phyloP scores from a whole-genome alignment of 1,284 basidiomycete genomes.

The Coriolopsis trogii region DNA sequence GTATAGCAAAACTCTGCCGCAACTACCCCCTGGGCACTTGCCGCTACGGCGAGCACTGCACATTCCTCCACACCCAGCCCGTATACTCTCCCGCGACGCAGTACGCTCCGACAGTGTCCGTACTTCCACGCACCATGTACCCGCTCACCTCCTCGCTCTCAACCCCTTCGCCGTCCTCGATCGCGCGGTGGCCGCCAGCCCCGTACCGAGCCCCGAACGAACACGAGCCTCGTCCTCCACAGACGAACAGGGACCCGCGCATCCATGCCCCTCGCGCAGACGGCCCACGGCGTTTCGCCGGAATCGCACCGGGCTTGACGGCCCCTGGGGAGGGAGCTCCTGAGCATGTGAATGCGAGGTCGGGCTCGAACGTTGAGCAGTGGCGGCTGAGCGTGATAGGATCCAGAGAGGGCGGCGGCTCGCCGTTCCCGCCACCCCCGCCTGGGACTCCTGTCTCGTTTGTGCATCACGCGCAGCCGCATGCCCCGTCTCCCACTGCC shows the following conservation, averaged over 20 bases:
- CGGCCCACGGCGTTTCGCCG: not conserved
- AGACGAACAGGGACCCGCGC: conserved; percentile 1
- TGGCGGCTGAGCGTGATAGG: too few relatives aligned
- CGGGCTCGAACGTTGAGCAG: conserved; percentile 10
- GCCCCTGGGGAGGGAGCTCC: too few relatives aligned
- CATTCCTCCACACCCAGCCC: conserved; percentile 27
- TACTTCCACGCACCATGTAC: conserved; percentile 7
- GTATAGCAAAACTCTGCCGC: conserved; percentile 32
- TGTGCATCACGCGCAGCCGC: not conserved
- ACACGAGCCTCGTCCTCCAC: conserved; percentile 1
- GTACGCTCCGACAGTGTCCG: conserved; percentile 3
- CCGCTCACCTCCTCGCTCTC: not conserved
- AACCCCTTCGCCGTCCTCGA: not conserved
- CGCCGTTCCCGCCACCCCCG: conserved; percentile 15
- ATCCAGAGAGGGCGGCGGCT: not conserved
- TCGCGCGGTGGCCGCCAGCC: not conserved
- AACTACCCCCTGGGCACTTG: conserved; percentile 33
- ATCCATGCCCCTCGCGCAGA: conserved; percentile 3
- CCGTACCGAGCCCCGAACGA: not conserved
- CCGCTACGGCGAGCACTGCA: conserved; percentile 31
- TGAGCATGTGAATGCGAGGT: not conserved
- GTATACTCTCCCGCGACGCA: conserved; percentile 7
- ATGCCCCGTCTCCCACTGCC: not conserved
- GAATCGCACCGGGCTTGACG: not conserved
- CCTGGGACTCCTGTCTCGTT: conserved; percentile 20